phyloP scores from a whole-genome alignment of 2,329 filamentous ascomycete genomes.

The Claviceps paspali region DNA sequence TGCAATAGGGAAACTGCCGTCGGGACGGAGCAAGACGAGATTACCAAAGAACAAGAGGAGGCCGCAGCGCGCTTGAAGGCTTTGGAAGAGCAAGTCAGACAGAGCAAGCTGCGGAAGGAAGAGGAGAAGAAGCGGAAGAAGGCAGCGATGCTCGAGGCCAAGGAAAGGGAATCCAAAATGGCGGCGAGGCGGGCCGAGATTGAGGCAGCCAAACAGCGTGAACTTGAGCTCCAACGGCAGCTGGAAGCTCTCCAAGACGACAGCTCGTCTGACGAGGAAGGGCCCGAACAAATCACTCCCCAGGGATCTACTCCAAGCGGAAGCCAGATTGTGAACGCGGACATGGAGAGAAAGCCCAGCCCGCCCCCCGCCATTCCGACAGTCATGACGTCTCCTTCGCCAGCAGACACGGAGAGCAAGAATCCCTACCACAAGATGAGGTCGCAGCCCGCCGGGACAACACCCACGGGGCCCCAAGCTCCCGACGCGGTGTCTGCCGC shows the following conservation, averaged over 20 bases:
- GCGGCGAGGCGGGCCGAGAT: slow-evolving; percentile 80
- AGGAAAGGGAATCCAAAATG: slow-evolving; percentile 74
- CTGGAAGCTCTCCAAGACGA: slow-evolving; percentile 62
- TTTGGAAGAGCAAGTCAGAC: slow-evolving; percentile 83
- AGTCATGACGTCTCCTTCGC: slow-evolving; percentile 33
- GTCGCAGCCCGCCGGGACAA: slow-evolving; percentile 47
- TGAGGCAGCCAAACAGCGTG: slow-evolving; percentile 77
- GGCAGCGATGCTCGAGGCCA: slow-evolving; percentile 70
- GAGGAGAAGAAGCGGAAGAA: slow-evolving; percentile 91
- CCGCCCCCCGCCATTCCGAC: slow-evolving; percentile 38
- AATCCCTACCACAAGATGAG: slow-evolving; percentile 93
- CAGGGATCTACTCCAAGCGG: slow-evolving; percentile 38
- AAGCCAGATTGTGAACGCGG: slow-evolving; percentile 37
- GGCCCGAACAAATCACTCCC: slow-evolving; percentile 51
- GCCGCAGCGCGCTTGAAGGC: slow-evolving; percentile 72
- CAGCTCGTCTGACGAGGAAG: slow-evolving; percentile 65
- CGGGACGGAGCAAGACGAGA: slow-evolving; percentile 61
- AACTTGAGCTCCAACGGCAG: slow-evolving; percentile 77
- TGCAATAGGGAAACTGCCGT: slow-evolving; percentile 56
- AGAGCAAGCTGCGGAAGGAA: slow-evolving; percentile 88
- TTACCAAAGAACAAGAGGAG: slow-evolving; percentile 65
- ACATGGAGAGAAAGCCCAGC: slow-evolving; percentile 36
- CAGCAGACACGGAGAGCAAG: slow-evolving; percentile 61
- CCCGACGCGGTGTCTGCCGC: slow-evolving; percentile 21
- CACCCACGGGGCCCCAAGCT: slow-evolving; percentile 21